Conservation (phyloP, 2,329 filamentous ascomycete species). For the Penicillium glabrum region DNA sequence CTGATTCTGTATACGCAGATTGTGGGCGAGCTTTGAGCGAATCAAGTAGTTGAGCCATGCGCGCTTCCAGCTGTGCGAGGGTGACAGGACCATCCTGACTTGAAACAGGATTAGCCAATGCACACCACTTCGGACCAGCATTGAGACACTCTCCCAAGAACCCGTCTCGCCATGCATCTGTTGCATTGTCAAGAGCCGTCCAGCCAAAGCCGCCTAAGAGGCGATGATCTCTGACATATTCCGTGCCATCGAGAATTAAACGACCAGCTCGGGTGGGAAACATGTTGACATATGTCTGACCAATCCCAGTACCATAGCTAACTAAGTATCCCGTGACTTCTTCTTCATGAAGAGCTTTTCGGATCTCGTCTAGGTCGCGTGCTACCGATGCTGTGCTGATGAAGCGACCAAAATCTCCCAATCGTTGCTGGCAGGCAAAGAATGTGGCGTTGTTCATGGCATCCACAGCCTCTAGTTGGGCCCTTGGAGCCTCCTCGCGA, state of each 20-base stretch:
- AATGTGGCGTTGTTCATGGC: conserved; percentile 19
- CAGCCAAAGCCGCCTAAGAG: conserved; percentile 16
- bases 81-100: conserved; percentile 1
- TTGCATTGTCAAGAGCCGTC: conserved; percentile 15
- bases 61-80: conserved; percentile 7
- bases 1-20: conserved; percentile 13
- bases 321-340: conserved; percentile 15
- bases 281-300: conserved; percentile 20
- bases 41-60: conserved; percentile 7
- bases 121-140: conserved; percentile 14
- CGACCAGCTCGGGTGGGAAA: conserved; percentile 14
- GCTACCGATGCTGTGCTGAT: conserved; percentile 16
- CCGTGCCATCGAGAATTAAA: conserved; percentile 16
- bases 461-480: conserved; percentile 10
- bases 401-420: conserved; percentile 18
- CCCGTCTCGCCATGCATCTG: conserved; percentile 16
- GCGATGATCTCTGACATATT: conserved; percentile 15
- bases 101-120: conserved; percentile 8
- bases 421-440: conserved; percentile 14
- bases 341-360: conserved; percentile 13
- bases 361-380: conserved; percentile 17
- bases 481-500: conserved; percentile 9
- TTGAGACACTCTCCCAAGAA: conserved; percentile 17
- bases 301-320: conserved; percentile 19
- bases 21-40: conserved; percentile 9